phyloP scores from a whole-genome alignment of 345 rosid species.

The Acer campestre region DNA sequence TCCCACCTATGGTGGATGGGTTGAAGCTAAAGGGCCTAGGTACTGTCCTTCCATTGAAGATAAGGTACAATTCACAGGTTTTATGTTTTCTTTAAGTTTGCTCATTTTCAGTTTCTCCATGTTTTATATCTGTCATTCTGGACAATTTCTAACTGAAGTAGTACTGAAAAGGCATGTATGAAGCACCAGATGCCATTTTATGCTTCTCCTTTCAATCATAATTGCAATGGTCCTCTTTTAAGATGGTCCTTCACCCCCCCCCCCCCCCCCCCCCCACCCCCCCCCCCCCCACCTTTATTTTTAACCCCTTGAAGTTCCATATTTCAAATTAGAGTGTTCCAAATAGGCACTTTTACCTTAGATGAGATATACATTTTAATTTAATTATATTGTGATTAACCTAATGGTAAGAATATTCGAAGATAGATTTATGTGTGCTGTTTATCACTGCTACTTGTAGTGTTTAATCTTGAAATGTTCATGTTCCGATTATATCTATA shows the following conservation, averaged over 20 bases:
- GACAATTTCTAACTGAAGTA: neutral
- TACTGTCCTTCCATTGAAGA: slow-evolving; percentile 99
- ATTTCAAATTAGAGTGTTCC: neutral
- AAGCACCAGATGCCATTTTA: neutral
- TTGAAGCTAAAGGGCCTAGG: slow-evolving; percentile 98
- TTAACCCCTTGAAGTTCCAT: neutral
- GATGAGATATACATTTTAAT: neutral
- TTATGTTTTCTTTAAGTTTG: neutral
- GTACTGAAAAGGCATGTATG: neutral
- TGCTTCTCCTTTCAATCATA: neutral
- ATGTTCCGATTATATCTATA: neutral
- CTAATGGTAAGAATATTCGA: neutral
- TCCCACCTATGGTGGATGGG: slow-evolving; percentile 99
- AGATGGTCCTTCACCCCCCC: no score
- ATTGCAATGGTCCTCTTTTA: neutral
- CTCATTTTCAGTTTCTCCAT: neutral
- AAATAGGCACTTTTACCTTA: neutral
- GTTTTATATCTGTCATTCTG: neutral
- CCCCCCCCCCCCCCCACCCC: no score
- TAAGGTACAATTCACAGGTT: slow-evolving; percentile 52
- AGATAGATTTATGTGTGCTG: neutral
- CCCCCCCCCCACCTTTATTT: neutral
- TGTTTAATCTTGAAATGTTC: neutral
- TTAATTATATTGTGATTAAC: neutral
- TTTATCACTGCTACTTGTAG: neutral